Evolutionary conservation across 192 early-diverging fungal species (phyloP), one percentile per base, ranked within the genome.

Genomic region (Lobosporangium transversale): DNA sequence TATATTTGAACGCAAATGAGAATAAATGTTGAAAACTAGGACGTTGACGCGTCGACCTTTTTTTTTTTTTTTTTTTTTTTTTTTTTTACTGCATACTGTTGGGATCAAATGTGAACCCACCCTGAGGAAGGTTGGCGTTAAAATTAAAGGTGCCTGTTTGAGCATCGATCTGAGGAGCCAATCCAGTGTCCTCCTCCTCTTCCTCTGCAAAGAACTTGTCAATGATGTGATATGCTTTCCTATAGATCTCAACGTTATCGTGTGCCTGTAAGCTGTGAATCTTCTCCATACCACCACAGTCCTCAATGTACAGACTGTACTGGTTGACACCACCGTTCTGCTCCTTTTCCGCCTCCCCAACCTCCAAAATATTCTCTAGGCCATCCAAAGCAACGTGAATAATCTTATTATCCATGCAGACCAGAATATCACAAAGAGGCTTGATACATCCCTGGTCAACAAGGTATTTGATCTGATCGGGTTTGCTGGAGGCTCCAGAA

Each of bases 321-420:
- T 90, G 86, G 81, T 99, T 99, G 54, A 90, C 54, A 35, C 86
- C 87, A 48, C 87, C 81, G 24, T 68, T 81, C 42, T 80, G 62
- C 52, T 84, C 82, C 80, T 89, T 90, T 62, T 97, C 95, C 44
- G 89, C 66, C 64, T 98, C 95, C 43, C 98, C 98, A 50, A 96
- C 96, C 85, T 95, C 96, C 29, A 99, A 84, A 73, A 98, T 95
- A 81, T 98, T 99, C 81, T 99, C 98, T 63, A 99, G 76, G 32
- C 94, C 98, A 70, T 99, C 98, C 56, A 98, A 78, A n/a, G 96
- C 96, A 8, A 98, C 96, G 71, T 97, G 92, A 52, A 93, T 95
- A 54, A 99, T 97, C 84, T 96, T 96, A 84, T 94, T 94, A 79
- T 98, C 98, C 85, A 89, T 90, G 82, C 88, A 91, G 49, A 81